Evolutionary conservation across 306 rosid species (phyloP).

Genomic region (Pueraria montana): DNA sequence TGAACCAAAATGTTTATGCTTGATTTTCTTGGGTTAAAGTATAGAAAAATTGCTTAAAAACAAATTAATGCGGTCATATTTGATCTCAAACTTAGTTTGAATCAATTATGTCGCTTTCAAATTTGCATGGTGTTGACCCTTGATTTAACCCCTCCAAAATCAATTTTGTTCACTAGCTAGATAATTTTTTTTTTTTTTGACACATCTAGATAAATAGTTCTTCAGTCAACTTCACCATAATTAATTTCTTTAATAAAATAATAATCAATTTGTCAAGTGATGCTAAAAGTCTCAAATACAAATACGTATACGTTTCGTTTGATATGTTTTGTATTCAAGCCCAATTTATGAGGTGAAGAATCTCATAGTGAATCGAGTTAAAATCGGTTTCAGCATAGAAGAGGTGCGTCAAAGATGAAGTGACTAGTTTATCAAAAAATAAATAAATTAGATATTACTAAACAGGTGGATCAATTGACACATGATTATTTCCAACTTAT

Average conservation of each 20-base stretch:
- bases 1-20: background rate
- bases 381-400: too few relatives aligned
- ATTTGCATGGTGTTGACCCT: background rate
- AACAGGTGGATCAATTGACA: too few relatives aligned
- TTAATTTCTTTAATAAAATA: background rate
- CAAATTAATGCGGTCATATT: background rate
- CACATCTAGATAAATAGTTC: background rate
- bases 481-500: too few relatives aligned
- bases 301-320: background rate
- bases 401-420: too few relatives aligned
- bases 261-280: background rate
- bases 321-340: too few relatives aligned
- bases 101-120: background rate
- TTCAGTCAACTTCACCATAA: background rate
- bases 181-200: too few relatives aligned
- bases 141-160: background rate
- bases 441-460: too few relatives aligned
- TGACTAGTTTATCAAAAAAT: too few relatives aligned
- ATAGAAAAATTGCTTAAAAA: background rate
- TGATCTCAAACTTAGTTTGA: background rate
- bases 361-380: too few relatives aligned
- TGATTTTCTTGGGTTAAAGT: background rate
- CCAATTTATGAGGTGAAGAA: too few relatives aligned
- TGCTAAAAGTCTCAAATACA: background rate
- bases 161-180: background rate